phyloP scores from a whole-genome alignment of 371 early-diverging fungal species.

The Encephalitozoon hellem region DNA sequence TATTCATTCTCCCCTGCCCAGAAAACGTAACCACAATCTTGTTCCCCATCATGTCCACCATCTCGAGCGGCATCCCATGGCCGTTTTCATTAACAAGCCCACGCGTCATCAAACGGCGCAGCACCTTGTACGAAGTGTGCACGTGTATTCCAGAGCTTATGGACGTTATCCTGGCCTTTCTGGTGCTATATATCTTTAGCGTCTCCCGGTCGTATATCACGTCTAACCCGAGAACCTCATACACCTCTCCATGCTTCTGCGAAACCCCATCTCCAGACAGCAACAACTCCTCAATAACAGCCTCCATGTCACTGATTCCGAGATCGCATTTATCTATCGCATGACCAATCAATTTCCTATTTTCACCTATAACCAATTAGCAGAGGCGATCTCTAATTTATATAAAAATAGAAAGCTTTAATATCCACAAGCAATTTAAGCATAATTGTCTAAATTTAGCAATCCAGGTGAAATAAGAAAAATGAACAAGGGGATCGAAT shows the following conservation, averaged over 20 bases:
- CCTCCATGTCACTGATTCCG: not conserved
- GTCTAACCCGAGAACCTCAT: slow-evolving; percentile 29
- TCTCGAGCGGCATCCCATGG: slow-evolving; percentile 12
- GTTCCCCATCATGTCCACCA: slow-evolving; percentile 38
- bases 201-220: slow-evolving; percentile 11
- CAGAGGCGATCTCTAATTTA: not conserved
- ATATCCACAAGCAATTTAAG: slow-evolving; percentile 7
- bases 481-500: not conserved
- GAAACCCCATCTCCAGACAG: slow-evolving; percentile 1
- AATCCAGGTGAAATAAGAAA: not conserved
- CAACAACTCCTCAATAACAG: slow-evolving; percentile 8
- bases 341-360: not conserved
- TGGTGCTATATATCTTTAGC: slow-evolving; percentile 19
- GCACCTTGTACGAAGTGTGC: not conserved
- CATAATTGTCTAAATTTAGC: not conserved
- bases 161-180: slow-evolving; percentile 7
- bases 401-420: not conserved
- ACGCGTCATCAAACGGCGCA: not conserved
- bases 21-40: slow-evolving; percentile 27
- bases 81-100: slow-evolving; percentile 15
- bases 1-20: not conserved
- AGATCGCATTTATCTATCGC: not conserved
- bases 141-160: slow-evolving; percentile 29
- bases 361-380: not conserved
- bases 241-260: slow-evolving; percentile 24